Evolutionary conservation across 495 filamentous ascomycete genomes (phyloP).

Genomic region (Penicillium salamii): DNA sequence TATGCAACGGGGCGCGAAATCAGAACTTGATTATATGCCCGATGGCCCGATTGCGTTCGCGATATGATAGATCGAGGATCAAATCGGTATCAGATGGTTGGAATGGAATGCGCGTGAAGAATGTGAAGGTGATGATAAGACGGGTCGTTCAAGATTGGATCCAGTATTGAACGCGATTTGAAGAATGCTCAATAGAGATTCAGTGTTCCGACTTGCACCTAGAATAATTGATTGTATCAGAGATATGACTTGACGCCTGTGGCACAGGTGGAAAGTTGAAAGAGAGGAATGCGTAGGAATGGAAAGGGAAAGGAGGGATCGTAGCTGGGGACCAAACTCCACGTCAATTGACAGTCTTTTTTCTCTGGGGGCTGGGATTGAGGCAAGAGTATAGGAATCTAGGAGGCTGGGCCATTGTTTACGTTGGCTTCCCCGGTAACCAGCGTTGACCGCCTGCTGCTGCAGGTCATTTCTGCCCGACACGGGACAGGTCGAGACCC

Average conservation of each 20-base stretch:
- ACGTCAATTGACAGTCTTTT: conserved; percentile 27
- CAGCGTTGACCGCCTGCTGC: conserved; percentile 31
- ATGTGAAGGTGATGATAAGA: conserved; percentile 13
- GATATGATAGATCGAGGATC: not conserved
- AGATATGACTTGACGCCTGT: conserved; percentile 15
- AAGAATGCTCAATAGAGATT: conserved; percentile 6
- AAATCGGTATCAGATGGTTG: conserved; percentile 16
- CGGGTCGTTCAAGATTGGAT: conserved; percentile 7
- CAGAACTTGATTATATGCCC: conserved; percentile 6
- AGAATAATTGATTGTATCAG: conserved; percentile 23
- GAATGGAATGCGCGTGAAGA: conserved; percentile 32
- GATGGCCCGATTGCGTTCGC: not conserved
- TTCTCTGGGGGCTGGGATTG: conserved; percentile 37
- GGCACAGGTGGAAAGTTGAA: conserved; percentile 18
- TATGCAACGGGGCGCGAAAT: not conserved
- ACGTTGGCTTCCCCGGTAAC: conserved; percentile 42
- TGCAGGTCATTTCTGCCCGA: conserved; percentile 12
- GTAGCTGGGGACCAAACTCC: conserved; percentile 32
- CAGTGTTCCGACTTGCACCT: conserved; percentile 24
- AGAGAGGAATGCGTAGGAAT: conserved; percentile 30
- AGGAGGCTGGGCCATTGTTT: conserved; percentile 53
- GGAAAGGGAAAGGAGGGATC: conserved; percentile 29
- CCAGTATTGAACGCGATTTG: conserved; percentile 1
- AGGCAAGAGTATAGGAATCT: conserved; percentile 30
- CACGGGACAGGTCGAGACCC: not conserved